phyloP scores from a whole-genome alignment of 371 early-diverging fungal genomes.

The Lichtheimia hyalospora region DNA sequence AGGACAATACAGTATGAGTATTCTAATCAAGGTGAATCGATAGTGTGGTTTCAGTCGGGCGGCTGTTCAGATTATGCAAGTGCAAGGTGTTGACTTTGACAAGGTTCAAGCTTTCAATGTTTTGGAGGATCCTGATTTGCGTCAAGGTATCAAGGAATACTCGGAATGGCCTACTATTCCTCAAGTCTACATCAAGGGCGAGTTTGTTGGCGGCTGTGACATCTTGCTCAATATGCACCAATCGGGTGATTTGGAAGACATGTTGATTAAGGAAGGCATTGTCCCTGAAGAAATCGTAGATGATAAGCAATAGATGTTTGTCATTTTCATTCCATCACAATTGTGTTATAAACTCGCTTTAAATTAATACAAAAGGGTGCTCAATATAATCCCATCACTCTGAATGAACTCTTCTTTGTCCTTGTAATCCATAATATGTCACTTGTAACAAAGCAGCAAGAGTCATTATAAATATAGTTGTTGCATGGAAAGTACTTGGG shows the following conservation, averaged over 20 bases:
- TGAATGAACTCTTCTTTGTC: too few species aligned
- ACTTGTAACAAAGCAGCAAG: too few species aligned
- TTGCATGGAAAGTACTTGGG: too few species aligned
- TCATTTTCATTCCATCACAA: background rate
- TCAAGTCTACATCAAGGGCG: slow-evolving; percentile 95
- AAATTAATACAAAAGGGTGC: too few species aligned
- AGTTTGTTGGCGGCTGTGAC: slow-evolving; percentile 98
- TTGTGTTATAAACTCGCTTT: too few species aligned
- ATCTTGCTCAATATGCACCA: slow-evolving; percentile 92
- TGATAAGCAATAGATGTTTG: slow-evolving; percentile 18
- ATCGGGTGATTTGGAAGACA: slow-evolving; percentile 84
- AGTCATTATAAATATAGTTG: too few species aligned
- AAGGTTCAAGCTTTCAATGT: slow-evolving; percentile 84
- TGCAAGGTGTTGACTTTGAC: slow-evolving; percentile 77
- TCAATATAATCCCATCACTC: too few species aligned
- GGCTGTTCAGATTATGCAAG: slow-evolving; percentile 85
- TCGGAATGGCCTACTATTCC: slow-evolving; percentile 98
- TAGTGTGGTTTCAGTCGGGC: slow-evolving; percentile 94
- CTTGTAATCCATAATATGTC: too few species aligned
- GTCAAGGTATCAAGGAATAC: slow-evolving; percentile 93
- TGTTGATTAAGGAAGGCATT: slow-evolving; percentile 82
- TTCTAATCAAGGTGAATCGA: background rate
- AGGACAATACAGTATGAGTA: background rate
- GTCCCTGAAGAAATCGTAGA: slow-evolving; percentile 51
- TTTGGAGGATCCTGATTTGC: slow-evolving; percentile 85